Conservation (phyloP, 306 rosid species). For the Dicorynia guianensis region DNA sequence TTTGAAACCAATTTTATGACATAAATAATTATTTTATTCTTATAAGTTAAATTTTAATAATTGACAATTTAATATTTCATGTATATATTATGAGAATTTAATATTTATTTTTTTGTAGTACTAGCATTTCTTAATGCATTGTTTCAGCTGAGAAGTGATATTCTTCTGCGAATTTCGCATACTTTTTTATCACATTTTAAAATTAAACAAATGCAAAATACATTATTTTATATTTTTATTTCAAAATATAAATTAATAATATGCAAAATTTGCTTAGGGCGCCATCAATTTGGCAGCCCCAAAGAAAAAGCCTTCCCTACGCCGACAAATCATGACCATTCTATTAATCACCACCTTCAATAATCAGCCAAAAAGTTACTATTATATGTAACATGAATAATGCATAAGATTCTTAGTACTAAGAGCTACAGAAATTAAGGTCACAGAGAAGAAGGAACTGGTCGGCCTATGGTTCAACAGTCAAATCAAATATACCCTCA, state of each 20-base stretch:
- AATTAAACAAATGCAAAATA: too few species aligned
- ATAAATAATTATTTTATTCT: too few species aligned
- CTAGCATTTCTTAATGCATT: too few species aligned
- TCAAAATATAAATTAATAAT: conserved; percentile 5
- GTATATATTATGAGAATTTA: too few species aligned
- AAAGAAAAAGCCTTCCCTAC: not conserved
- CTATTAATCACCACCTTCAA: conserved; percentile 32
- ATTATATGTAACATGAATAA: conserved; percentile 15
- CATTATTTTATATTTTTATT: not conserved
- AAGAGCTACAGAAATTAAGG: conserved; percentile 39
- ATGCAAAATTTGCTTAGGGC: conserved; percentile 21
- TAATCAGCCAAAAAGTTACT: conserved; percentile 27
- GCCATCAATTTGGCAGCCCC: conserved; percentile 29
- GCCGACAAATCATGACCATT: conserved; percentile 15
- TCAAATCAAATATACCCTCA: conserved; percentile 47
- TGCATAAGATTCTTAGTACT: conserved; percentile 37
- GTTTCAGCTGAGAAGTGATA: too few species aligned
- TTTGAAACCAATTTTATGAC: too few species aligned
- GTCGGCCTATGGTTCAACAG: conserved; percentile 53
- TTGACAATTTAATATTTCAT: too few species aligned
- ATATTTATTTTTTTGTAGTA: too few species aligned
- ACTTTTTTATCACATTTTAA: too few species aligned
- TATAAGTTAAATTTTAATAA: too few species aligned
- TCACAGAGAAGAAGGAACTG: conserved; percentile 39
- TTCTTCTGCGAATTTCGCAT: too few species aligned